Conservation (phyloP, 1,139 yeast genomes). For the Candida mesenterica region DNA sequence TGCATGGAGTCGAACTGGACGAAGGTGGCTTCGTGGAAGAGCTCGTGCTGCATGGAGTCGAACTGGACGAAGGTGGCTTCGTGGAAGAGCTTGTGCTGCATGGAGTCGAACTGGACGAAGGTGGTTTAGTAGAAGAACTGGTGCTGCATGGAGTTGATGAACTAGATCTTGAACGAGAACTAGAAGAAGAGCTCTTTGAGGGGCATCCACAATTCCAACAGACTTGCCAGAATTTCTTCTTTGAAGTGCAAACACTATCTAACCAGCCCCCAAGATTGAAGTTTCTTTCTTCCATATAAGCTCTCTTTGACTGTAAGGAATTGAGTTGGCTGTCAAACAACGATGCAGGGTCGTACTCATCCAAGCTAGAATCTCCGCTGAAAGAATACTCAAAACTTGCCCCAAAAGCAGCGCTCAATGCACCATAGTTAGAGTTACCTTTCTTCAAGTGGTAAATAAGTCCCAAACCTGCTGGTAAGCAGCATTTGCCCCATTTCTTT, state of each 20-base stretch:
- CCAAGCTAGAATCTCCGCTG: constrained; percentile 5
- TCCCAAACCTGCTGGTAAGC: constrained; percentile 20
- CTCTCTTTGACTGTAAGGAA: constrained; percentile 7
- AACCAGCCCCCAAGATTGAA: constrained; percentile 14
- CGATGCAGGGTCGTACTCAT: constrained; percentile 6
- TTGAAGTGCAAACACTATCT: constrained; percentile 16
- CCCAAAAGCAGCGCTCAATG: constrained; percentile 11
- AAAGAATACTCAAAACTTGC: constrained; percentile 7
- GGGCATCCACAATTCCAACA: constrained; percentile 26
- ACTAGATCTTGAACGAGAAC: not conserved
- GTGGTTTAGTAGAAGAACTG: no score
- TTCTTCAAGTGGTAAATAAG: constrained; percentile 11
- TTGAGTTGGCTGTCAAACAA: constrained; percentile 12
- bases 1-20: not conserved
- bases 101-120: constrained; percentile 6
- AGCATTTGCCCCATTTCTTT: constrained; percentile 18
- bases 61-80: constrained; percentile 5
- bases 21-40: constrained; percentile 1
- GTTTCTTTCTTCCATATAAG: constrained; percentile 7
- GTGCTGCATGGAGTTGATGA: constrained; percentile 8
- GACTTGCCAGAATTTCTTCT: constrained; percentile 15
- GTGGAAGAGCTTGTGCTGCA: constrained; percentile 1
- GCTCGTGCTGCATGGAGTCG: constrained; percentile 13
- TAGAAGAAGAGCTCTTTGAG: constrained; percentile 1
- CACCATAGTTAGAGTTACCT: constrained; percentile 5